These are phyloP conservation scores for Rhynchosporium secalis DNA, from an alignment of 2,329 filamentous ascomycete species.

Conservation along the genomic window DNA sequence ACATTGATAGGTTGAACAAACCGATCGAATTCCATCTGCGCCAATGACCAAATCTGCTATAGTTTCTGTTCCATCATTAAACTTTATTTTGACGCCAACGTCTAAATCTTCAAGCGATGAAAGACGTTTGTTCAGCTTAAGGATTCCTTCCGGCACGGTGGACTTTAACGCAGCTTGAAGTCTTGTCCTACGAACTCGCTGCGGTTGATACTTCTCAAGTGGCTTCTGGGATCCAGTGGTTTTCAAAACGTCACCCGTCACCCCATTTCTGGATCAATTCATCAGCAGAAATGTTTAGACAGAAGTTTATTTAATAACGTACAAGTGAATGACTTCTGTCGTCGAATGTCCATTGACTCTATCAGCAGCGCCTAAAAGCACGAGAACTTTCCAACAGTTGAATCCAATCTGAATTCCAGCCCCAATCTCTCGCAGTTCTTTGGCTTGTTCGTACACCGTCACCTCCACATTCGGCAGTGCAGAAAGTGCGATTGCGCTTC, in stretches of 20 bases:
- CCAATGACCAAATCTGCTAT: slow-evolving; percentile 49
- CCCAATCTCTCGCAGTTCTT: slow-evolving; percentile 48
- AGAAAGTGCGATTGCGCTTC: slow-evolving; percentile 48
- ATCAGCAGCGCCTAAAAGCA: slow-evolving; percentile 47
- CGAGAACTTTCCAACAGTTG: slow-evolving; percentile 50
- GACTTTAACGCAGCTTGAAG: slow-evolving; percentile 52
- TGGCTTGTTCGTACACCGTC: slow-evolving; percentile 48
- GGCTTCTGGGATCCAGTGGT: slow-evolving; percentile 11
- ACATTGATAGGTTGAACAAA: slow-evolving; percentile 29
- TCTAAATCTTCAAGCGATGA: slow-evolving; percentile 41
- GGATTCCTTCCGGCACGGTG: slow-evolving; percentile 45
- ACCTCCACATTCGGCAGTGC: slow-evolving; percentile 45
- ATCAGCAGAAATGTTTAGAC: background rate
- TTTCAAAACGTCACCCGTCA: slow-evolving; percentile 37
- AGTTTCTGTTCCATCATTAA: slow-evolving; percentile 48
- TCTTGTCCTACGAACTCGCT: slow-evolving; percentile 36
- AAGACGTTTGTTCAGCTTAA: slow-evolving; percentile 50
- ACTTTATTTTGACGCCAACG: slow-evolving; percentile 45
- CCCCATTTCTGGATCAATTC: slow-evolving; percentile 37
- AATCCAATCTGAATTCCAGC: slow-evolving; percentile 49
- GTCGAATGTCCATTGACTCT: slow-evolving; percentile 42
- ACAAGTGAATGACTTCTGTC: slow-evolving; percentile 39
- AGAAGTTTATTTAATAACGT: too few relatives aligned
- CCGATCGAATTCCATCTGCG: slow-evolving; percentile 54
- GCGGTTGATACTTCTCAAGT: slow-evolving; percentile 26